Percentiles rank a stretch among this genome's conserved stretches.
Evolutionary conservation across 345 rosid genomes (phyloP).

Genomic region (Salix caprea): DNA sequence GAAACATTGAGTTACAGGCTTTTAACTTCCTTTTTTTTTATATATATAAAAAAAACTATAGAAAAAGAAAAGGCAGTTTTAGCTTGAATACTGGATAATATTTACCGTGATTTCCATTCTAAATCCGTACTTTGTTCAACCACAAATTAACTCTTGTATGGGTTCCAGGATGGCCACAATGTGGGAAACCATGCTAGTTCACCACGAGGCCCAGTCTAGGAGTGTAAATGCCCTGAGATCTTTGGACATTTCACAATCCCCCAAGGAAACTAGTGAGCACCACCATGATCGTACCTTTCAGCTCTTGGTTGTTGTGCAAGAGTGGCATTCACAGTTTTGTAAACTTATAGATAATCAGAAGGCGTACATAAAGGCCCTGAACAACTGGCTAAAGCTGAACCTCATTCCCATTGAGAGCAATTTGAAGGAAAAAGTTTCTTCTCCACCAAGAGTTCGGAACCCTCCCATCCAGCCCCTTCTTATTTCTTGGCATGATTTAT

Average conservation of each 20-base stretch:
- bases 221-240: constrained; percentile 36
- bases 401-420: constrained; percentile 89
- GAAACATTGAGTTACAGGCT: not conserved
- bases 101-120: not conserved
- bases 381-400: constrained; percentile 66
- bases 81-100: not conserved
- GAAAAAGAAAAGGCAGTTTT: not conserved
- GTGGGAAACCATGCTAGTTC: constrained; percentile 76
- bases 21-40: not conserved
- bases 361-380: constrained; percentile 57
- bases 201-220: constrained; percentile 56
- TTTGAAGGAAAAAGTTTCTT: constrained; percentile 82
- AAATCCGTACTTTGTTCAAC: not conserved
- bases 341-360: constrained; percentile 69
- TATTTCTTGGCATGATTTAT: constrained; percentile 52
- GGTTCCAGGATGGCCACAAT: constrained; percentile 72
- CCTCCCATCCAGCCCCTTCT: constrained; percentile 70
- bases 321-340: constrained; percentile 75
- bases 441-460: constrained; percentile 62
- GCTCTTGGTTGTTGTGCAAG: constrained; percentile 59
- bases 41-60: not conserved
- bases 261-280: constrained; percentile 70
- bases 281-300: constrained; percentile 70
- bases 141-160: not conserved
- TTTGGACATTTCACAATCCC: constrained; percentile 43